A percentile compares a stretch with the other conserved stretches of the same genome.
phyloP scores from a whole-genome alignment of 2,329 filamentous ascomycete genomes.

The Coniochaeta sp. region DNA sequence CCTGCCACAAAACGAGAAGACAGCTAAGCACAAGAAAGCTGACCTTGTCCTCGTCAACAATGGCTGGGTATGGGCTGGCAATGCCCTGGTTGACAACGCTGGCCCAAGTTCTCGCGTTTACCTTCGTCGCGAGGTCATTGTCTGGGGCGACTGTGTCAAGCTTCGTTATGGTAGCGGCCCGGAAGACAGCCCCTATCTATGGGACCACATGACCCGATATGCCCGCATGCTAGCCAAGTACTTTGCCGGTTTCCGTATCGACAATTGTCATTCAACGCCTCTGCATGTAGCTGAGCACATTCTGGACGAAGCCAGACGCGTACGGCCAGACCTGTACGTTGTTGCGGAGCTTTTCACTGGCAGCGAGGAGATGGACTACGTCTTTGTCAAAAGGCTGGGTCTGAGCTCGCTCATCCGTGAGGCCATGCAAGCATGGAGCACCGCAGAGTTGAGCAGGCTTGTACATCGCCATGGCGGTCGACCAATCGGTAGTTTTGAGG shows the following conservation, averaged over 20 bases:
- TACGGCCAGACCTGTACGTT: slow-evolving; percentile 82
- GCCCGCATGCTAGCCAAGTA: slow-evolving; percentile 88
- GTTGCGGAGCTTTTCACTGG: slow-evolving; percentile 95
- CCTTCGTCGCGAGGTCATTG: slow-evolving; percentile 88
- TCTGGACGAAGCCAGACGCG: slow-evolving; percentile 82
- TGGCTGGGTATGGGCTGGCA: slow-evolving; percentile 97
- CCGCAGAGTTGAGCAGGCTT: slow-evolving; percentile 81
- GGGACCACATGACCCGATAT: slow-evolving; percentile 94
- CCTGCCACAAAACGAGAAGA: slow-evolving; percentile 69
- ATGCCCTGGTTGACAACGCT: slow-evolving; percentile 89
- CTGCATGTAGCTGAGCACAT: slow-evolving; percentile 92
- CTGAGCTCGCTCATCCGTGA: slow-evolving; percentile 89
- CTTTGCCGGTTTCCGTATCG: slow-evolving; percentile 91
- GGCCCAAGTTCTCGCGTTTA: slow-evolving; percentile 88
- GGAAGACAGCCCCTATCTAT: slow-evolving; percentile 84
- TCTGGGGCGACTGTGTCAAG: slow-evolving; percentile 98
- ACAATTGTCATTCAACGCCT: slow-evolving; percentile 96
- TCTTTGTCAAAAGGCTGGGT: slow-evolving; percentile 89
- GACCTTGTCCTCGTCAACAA: slow-evolving; percentile 87
- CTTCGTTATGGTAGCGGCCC: slow-evolving; percentile 77
- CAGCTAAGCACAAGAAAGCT: slow-evolving; percentile 65
- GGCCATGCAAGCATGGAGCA: slow-evolving; percentile 98
- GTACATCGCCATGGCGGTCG: slow-evolving; percentile 90
- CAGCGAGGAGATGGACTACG: slow-evolving; percentile 90
- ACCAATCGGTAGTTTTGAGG: slow-evolving; percentile 93